These are phyloP conservation scores for Diplodia scrobiculata DNA, from an alignment of 2,329 filamentous ascomycete species.

Conservation along the genomic window DNA sequence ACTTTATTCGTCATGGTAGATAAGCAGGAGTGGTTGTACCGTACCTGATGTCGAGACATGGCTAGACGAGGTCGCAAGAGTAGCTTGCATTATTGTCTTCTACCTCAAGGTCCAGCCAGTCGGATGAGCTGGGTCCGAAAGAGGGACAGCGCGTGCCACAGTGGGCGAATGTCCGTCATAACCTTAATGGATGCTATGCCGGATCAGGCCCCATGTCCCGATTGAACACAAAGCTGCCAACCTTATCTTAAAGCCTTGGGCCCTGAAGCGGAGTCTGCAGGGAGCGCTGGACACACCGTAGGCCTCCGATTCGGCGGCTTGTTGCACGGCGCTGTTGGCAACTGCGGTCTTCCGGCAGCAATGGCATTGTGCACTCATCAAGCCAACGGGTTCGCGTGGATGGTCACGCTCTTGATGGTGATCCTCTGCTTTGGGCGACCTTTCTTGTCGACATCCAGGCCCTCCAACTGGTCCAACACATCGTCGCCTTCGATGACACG, in stretches of 20 bases:
- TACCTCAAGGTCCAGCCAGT: constrained; percentile 1
- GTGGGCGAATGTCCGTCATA: constrained; percentile 11
- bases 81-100: constrained; percentile 5
- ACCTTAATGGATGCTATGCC: constrained; percentile 1
- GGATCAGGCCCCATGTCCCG: constrained; percentile 2
- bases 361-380: constrained; percentile 42
- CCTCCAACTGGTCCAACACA: constrained; percentile 72
- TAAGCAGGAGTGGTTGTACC: not conserved
- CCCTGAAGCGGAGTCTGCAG: not conserved
- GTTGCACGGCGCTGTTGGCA: not conserved
- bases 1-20: constrained; percentile 5
- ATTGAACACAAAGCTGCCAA: constrained; percentile 6
- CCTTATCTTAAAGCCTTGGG: not conserved
- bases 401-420: constrained; percentile 67
- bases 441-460: constrained; percentile 74
- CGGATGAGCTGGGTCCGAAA: constrained; percentile 6
- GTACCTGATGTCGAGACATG: not conserved
- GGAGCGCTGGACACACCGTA: not conserved
- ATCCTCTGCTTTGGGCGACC: constrained; percentile 68
- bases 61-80: not conserved
- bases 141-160: not conserved
- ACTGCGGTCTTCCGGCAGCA: not conserved
- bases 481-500: constrained; percentile 61
- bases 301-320: constrained; percentile 6
- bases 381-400: constrained; percentile 80